Base-by-base conservation (phyloP, 345 rosid genomes). In the Noccaea bulbosa region DNA sequence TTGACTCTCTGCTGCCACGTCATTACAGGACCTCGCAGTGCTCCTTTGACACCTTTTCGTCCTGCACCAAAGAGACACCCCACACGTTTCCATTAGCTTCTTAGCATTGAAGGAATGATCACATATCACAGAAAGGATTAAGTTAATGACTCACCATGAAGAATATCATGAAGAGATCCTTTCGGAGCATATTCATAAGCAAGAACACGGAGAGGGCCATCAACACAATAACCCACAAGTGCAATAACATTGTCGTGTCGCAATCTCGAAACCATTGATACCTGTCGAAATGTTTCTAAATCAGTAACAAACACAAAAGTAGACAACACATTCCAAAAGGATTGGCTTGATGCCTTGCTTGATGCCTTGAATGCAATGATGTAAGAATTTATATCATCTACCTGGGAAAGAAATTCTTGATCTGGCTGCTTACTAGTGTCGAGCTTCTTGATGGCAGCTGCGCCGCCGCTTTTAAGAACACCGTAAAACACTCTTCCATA, bases 351-450 rank as follows among this genome's bases (percentile, higher is more conserved):
- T n/a, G n/a, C n/a, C n/a, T n/a, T n/a, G n/a, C n/a, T n/a, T n/a
- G n/a, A n/a, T n/a, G n/a, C n/a, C n/a, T n/a, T n/a, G n/a, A n/a
- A n/a, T n/a, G n/a, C n/a, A n/a, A n/a, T 33, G 37, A 20, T 32
- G 20, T 16, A 63, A 48, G 12, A 63, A n/a, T n/a, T 22, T 9
- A 47, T 16, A 22, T 12, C 11, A 64, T 37, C 32, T 61, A 89
- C 98, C 96, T 92, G 94, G 15, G 96, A 85, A 62, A 89, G 84
- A 72, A 92, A 89, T 54, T 92, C 96, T 74, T 82, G 92, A 61
- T 87, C 94, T 15, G 94, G 96, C 77, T 92, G 96, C 76, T 86
- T 89, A 80, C 94, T 89, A 62, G 94, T 85, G 78, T 92, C 98
- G 44, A 92, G 80, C 59, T 86, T 92, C 81, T 92, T 92, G 14